Evolutionary conservation across 192 early-diverging fungal species (phyloP), one percentile per base, ranked within the genome.

Genomic region (Chytriomyces sp.): DNA sequence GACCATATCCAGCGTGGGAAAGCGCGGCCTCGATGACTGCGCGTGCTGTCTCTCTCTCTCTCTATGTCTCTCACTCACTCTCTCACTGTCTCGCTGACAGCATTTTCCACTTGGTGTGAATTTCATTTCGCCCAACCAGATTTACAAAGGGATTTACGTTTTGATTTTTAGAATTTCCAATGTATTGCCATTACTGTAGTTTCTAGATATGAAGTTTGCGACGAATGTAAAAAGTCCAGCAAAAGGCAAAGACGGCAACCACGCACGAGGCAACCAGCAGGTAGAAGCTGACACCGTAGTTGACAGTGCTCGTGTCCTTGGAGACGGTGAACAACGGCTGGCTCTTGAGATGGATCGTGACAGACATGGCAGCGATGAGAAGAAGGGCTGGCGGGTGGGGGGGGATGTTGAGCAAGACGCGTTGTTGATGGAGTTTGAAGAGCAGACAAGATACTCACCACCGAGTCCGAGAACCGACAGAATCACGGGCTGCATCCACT

Each of bases 281-380:
- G 23, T 67, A 67, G 44, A 67, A 67, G 16, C 35, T 45, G 24
- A 28, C 16, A 43, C 66, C 66, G 10, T n/a, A 45, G 5, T 16
- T 46, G 43, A 67, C 45, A 11, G 8, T 18, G 0, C 44, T 45
- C 16, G 66, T 67, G 23, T 67, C 66, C 5, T 11, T 18, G 18
- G 43, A 45, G 20, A 44, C 45, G 16, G 66, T 46, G 44, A 67
- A 67, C 43, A 67, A 47, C 8, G 66, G 66, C 45, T 18, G 23
- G 13, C 24, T 45, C 66, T 67, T 67, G 28, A 67, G 44, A 6
- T 67, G 66, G 13, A 67, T 44, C 23, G 66, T 47, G 24, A 26
- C 26, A 11, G 66, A 8, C 16, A 67, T 46, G 43, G 44, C 11
- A 45, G 44, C 45, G 11, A 46, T 44, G 13, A 67, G 23, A 16